Evolutionary conservation across 805 yeast species (phyloP).

Genomic region (Candida maesae): DNA sequence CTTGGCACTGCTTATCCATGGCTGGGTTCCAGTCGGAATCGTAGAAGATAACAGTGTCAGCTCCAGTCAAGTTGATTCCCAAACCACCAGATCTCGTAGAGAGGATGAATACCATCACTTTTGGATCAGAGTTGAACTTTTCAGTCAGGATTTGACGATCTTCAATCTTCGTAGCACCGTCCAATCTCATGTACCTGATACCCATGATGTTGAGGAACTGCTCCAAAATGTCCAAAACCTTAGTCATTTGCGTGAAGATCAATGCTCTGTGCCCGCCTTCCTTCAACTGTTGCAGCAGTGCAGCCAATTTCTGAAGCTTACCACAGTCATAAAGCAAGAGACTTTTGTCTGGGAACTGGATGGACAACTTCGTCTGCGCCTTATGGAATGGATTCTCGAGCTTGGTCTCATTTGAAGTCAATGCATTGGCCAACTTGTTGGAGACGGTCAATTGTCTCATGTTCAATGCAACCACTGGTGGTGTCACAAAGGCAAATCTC

Average conservation of each 20-base stretch:
- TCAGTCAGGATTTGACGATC: conserved; percentile 95
- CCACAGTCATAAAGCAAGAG: conserved; percentile 95
- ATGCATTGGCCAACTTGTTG: conserved; percentile 27
- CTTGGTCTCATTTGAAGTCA: conserved; percentile 29
- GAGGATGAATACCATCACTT: conserved; percentile 84
- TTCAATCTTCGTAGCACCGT: conserved; percentile 96
- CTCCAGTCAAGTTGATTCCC: conserved; percentile 97
- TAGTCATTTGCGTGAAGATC: conserved; percentile 97
- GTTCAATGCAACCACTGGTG: conserved; percentile 76
- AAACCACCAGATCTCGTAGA: conserved; percentile 98
- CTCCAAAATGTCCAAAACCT: conserved; percentile 88
- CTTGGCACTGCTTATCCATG: conserved; percentile 99
- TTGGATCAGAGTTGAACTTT: conserved; percentile 80
- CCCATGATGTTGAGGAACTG: conserved; percentile 94
- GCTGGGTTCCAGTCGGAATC: conserved; percentile 99
- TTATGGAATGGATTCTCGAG: conserved; percentile 62
- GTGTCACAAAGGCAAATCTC: conserved; percentile 83
- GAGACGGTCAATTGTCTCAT: conserved; percentile 53
- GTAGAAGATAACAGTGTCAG: conserved; percentile 96
- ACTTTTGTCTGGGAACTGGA: conserved; percentile 95
- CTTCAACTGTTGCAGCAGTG: conserved; percentile 68
- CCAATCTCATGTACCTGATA: conserved; percentile 88
- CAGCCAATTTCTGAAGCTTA: conserved; percentile 81
- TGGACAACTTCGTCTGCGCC: conserved; percentile 79
- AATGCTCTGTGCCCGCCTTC: conserved; percentile 90